Conservation (phyloP, 352 stramenopile genomes). For the Phytopythium sindhum region DNA sequence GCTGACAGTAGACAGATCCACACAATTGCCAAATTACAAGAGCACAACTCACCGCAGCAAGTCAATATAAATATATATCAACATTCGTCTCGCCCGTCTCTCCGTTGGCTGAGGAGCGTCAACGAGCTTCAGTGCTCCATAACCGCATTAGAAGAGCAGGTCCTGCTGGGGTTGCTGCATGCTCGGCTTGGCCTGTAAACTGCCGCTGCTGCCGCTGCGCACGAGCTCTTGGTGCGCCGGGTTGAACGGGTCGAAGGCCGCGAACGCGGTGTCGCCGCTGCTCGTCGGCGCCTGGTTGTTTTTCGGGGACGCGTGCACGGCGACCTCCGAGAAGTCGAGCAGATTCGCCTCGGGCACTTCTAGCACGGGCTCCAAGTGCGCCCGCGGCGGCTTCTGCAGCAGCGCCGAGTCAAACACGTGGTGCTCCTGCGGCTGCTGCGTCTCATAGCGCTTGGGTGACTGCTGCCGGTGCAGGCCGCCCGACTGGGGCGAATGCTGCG, state of each 20-base stretch:
- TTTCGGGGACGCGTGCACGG: conserved; percentile 41
- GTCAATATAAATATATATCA: conserved; percentile 5
- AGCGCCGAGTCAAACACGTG: conserved; percentile 3
- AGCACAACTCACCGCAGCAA: no score
- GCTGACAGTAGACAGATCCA: conserved; percentile 17
- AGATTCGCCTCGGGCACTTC: conserved; percentile 45
- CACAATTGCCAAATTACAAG: not conserved
- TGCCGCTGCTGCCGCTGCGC: conserved; percentile 11
- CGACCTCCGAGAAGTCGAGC: conserved; percentile 65
- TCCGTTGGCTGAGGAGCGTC: not conserved
- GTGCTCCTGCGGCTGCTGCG: conserved; percentile 23
- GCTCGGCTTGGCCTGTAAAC: not conserved
- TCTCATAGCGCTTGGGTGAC: conserved; percentile 14
- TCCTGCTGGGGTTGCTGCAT: conserved; percentile 3
- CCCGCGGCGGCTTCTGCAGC: conserved; percentile 10
- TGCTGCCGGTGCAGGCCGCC: not conserved
- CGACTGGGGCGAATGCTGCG: not conserved
- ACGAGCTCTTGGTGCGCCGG: conserved; percentile 12
- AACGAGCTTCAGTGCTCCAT: not conserved
- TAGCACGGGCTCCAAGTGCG: conserved; percentile 6
- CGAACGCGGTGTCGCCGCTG: conserved; percentile 14
- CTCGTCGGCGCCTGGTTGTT: conserved; percentile 3
- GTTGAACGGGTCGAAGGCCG: conserved; percentile 47
- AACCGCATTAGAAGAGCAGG: not conserved
- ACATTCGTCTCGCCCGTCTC: not conserved